These are phyloP conservation scores for Ophiostoma sp. DNA, from an alignment of 2,329 filamentous ascomycete genomes.

Conservation along the genomic window DNA sequence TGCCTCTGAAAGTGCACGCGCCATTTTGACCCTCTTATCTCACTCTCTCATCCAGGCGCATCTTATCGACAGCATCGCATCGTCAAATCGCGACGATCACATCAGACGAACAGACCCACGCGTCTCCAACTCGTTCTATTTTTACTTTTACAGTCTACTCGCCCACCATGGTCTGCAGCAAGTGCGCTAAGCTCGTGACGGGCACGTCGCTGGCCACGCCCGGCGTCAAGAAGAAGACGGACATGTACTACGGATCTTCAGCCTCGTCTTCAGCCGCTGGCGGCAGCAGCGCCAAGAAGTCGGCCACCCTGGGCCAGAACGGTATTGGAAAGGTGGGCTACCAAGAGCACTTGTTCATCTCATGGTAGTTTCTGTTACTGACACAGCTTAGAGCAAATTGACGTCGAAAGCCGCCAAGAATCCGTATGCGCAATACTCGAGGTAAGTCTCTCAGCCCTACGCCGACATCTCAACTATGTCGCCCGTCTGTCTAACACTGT, in stretches of 20 bases:
- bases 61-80: neutral
- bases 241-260: conserved; percentile 65
- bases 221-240: conserved; percentile 65
- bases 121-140: neutral
- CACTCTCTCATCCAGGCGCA: neutral
- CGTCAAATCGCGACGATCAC: neutral
- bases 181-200: conserved; percentile 63
- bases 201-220: conserved; percentile 63
- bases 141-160: neutral
- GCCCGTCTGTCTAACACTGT: neutral
- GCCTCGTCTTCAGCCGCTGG: conserved; percentile 43
- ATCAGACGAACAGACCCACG: neutral
- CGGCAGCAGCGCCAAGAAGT: conserved; percentile 42
- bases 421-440: conserved; percentile 64
- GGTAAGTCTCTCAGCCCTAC: conserved; percentile 28
- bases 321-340: conserved; percentile 59
- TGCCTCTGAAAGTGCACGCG: neutral
- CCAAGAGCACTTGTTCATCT: too few relatives aligned
- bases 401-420: conserved; percentile 65
- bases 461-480: too few relatives aligned
- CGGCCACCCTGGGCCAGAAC: conserved; percentile 57
- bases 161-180: conserved; percentile 56
- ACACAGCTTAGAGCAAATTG: conserved; percentile 56
- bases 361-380: neutral
- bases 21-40: neutral